Percentiles rank a stretch among this genome's conserved stretches.
Evolutionary conservation across 495 filamentous ascomycete genomes (phyloP).

Genomic region (Echria macrotheca): DNA sequence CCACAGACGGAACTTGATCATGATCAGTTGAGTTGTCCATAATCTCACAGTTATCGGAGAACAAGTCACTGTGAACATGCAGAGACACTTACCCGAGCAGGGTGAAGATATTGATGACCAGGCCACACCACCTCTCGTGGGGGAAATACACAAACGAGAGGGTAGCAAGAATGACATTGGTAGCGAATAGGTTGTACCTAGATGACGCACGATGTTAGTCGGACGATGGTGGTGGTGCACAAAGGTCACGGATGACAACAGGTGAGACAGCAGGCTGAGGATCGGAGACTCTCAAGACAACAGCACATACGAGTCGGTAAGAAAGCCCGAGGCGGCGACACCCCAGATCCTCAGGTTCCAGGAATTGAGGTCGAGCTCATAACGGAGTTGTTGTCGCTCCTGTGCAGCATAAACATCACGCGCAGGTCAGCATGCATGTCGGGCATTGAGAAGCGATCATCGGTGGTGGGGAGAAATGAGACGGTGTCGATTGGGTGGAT

Average conservation of each 20-base stretch:
- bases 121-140: constrained; percentile 24
- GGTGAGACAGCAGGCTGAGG: constrained; percentile 2
- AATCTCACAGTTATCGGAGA: too few relatives aligned
- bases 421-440: too few relatives aligned
- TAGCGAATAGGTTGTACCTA: constrained; percentile 55
- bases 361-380: constrained; percentile 33
- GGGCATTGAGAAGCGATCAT: neutral
- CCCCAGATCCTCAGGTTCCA: constrained; percentile 41
- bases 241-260: neutral
- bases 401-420: constrained; percentile 2
- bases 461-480: neutral
- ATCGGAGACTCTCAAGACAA: too few relatives aligned
- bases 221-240: too few relatives aligned
- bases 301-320: constrained; percentile 57
- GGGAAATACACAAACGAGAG: constrained; percentile 60
- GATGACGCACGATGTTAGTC: neutral
- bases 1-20: constrained; percentile 50
- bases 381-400: constrained; percentile 33
- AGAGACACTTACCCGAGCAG: constrained; percentile 52
- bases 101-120: constrained; percentile 56
- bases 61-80: too few relatives aligned
- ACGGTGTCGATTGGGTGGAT: too few relatives aligned
- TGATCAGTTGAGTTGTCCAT: neutral
- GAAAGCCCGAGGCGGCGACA: constrained; percentile 62
- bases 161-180: constrained; percentile 59